Evolutionary conservation across 176 grass and related monocot genomes (phyloP), one percentile per base, ranked within the genome.

Genomic region (Eremochloa ophiuroides): DNA sequence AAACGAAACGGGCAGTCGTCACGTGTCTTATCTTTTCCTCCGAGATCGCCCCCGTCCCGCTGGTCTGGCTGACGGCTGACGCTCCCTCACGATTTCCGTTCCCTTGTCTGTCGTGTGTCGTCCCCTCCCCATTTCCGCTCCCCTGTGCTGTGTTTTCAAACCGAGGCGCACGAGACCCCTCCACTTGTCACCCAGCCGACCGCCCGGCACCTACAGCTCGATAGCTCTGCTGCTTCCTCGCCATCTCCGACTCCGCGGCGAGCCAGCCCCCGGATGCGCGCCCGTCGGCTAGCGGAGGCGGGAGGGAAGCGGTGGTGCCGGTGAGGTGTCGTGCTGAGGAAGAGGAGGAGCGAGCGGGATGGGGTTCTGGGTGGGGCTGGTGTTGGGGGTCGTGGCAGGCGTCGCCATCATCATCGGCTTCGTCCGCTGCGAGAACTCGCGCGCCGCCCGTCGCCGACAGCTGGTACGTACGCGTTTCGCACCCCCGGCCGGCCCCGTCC

Each of bases 321-420:
- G 18, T 77, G 42, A 67, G 33, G 14, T 28, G 23, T 53, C 8
- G 22, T 1, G 34, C 58, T 7, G 33, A 3, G 9, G 58, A 15
- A 66, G 40, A 73, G 30, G 34, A 28, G 28, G 34, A 15, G 44
- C 12, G 0, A 14, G 46, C 15, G 67, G 67, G 29, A 91, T 91
- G 89, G 82, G 85, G 66, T 91, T 91, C 82, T 78, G 51, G 72
- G 10, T 91, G 55, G 89, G 89, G 27, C n/a, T 91, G 42, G 73
- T 80, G 50, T 51, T 88, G 17, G 89, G 89, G 86, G 27, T 91
- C 69, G 78, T 78, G 6, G 83, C 18, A 17, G 89, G 89, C 22
- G 34, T 91, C 44, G 86, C 67, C 27, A 53, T 91, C 78, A 69
- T 88, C 78, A 53, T 91, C 71, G 86, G 47, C 74, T 91, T 91